phyloP scores from a whole-genome alignment of 2,329 filamentous ascomycete species.

The Neonectria coccinea region DNA sequence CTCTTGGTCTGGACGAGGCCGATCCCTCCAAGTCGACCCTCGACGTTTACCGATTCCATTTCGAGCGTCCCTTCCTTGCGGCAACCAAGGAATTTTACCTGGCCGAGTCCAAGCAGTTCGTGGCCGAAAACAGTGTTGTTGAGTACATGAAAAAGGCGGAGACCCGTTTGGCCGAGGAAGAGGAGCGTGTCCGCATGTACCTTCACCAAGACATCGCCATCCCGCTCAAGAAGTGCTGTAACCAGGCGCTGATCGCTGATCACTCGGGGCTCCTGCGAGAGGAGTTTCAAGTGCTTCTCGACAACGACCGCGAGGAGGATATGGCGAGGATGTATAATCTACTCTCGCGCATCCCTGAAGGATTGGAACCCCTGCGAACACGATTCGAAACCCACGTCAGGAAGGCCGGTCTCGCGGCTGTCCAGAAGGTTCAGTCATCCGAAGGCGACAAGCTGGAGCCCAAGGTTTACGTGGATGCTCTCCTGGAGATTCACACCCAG shows the following conservation, averaged over 20 bases:
- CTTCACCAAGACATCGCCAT: conserved; percentile 90
- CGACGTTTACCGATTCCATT: conserved; percentile 92
- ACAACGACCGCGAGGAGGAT: conserved; percentile 95
- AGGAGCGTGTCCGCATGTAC: conserved; percentile 91
- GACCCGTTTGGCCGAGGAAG: conserved; percentile 87
- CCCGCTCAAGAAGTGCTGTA: conserved; percentile 86
- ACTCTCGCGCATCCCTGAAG: conserved; percentile 88
- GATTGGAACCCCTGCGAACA: conserved; percentile 86
- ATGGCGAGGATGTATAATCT: conserved; percentile 97
- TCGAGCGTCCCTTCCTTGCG: conserved; percentile 90
- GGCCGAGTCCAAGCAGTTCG: conserved; percentile 91
- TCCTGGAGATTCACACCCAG: conserved; percentile 93
- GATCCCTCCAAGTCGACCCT: conserved; percentile 94
- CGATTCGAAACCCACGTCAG: conserved; percentile 94
- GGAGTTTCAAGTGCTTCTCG: conserved; percentile 93
- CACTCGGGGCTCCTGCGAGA: conserved; percentile 89
- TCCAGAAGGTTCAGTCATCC: conserved; percentile 87
- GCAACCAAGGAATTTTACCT: conserved; percentile 90
- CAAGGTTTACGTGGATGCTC: conserved; percentile 94
- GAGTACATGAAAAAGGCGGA: conserved; percentile 99
- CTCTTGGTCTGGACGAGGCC: conserved; percentile 90
- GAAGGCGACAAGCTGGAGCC: conserved; percentile 93
- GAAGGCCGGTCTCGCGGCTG: conserved; percentile 86
- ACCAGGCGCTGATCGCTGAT: conserved; percentile 88
- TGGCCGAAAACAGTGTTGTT: conserved; percentile 96